Percentiles rank a stretch among this genome's conserved stretches.
These are phyloP conservation scores for Pyrenophora seminiperda DNA, from an alignment of 2,329 filamentous ascomycete species.

Conservation along the genomic window DNA sequence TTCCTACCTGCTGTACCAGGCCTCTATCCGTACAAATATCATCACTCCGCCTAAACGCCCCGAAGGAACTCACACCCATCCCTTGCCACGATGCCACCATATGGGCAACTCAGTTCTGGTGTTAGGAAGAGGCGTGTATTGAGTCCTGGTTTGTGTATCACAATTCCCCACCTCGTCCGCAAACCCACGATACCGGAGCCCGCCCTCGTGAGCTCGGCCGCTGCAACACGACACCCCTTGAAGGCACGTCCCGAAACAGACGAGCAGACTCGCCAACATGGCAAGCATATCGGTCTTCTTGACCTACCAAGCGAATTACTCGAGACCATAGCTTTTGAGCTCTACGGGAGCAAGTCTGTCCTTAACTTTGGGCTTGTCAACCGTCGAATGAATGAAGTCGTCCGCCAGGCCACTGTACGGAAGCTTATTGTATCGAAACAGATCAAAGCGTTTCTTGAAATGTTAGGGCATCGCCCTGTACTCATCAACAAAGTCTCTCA, in stretches of 20 bases:
- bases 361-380: slow-evolving; percentile 18
- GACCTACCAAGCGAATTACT: slow-evolving; percentile 19
- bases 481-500: slow-evolving; percentile 15
- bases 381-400: slow-evolving; percentile 14
- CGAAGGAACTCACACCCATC: not conserved
- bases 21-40: not conserved
- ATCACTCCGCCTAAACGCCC: not conserved
- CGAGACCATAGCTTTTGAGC: slow-evolving; percentile 10
- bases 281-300: slow-evolving; percentile 1
- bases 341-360: slow-evolving; percentile 2
- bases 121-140: slow-evolving; percentile 13
- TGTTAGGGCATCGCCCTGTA: slow-evolving; percentile 11
- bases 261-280: not conserved
- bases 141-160: slow-evolving; percentile 1
- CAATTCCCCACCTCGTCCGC: slow-evolving; percentile 2
- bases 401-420: slow-evolving; percentile 22
- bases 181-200: slow-evolving; percentile 3
- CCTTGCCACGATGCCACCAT: slow-evolving; percentile 8
- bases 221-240: not conserved
- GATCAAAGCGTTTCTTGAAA: slow-evolving; percentile 16
- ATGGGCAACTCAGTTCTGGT: not conserved
- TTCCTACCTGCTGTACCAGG: not conserved
- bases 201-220: not conserved
- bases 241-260: not conserved
- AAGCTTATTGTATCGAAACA: slow-evolving; percentile 12